Conservation (phyloP, 257 asterid species). For the Thymus mandschuricus region DNA sequence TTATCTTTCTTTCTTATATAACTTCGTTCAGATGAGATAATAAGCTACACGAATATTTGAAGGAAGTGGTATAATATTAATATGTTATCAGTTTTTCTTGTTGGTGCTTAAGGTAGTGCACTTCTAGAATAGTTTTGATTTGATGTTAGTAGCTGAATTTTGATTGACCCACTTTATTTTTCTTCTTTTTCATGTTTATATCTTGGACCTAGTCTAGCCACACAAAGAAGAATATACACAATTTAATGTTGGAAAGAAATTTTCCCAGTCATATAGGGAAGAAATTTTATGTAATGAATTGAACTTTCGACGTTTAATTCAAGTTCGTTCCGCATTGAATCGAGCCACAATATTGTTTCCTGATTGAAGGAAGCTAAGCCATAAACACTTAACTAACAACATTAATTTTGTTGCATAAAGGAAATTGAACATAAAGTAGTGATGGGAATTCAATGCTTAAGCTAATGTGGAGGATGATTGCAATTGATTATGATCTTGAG, state of each 20-base stretch:
- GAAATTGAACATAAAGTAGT: background rate
- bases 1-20: too few species aligned
- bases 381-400: background rate
- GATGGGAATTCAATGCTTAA: background rate
- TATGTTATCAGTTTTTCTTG: too few species aligned
- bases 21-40: too few species aligned
- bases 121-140: background rate
- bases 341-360: background rate
- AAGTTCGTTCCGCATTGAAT: background rate
- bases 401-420: background rate
- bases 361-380: background rate
- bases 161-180: background rate
- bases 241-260: background rate
- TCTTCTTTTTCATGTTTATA: background rate
- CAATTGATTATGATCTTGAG: too few species aligned
- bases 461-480: background rate
- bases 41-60: too few species aligned
- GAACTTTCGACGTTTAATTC: background rate
- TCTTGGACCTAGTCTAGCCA: background rate
- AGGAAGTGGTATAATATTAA: too few species aligned
- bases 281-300: too few species aligned
- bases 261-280: too few species aligned
- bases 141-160: background rate
- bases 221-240: background rate
- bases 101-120: background rate